These are phyloP conservation scores for Arabidopsis arenosa DNA, from an alignment of 345 rosid species.

Conservation along the genomic window DNA sequence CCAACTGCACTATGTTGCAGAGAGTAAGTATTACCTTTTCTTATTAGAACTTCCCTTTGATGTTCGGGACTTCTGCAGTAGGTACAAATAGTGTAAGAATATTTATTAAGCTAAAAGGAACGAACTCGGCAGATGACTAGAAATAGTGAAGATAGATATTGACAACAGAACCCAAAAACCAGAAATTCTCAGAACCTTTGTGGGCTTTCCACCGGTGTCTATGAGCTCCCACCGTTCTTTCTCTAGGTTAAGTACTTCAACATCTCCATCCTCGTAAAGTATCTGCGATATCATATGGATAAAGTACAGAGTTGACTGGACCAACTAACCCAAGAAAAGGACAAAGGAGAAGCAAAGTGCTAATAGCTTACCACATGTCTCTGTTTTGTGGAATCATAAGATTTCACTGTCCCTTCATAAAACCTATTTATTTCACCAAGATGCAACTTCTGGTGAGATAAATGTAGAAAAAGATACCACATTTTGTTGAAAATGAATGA, in stretches of 20 bases:
- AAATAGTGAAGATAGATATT: conserved; percentile 26
- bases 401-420: conserved; percentile 89
- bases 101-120: conserved; percentile 15
- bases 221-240: conserved; percentile 92
- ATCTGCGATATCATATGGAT: conserved; percentile 52
- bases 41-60: conserved; percentile 50
- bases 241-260: conserved; percentile 84
- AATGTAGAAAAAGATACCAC: conserved; percentile 14
- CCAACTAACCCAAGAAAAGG: conserved; percentile 23
- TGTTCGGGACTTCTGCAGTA: conserved; percentile 63
- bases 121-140: neutral
- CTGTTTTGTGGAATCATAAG: conserved; percentile 77
- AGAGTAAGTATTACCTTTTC: conserved; percentile 54
- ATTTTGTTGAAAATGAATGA: conserved; percentile 4
- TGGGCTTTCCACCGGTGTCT: conserved; percentile 61
- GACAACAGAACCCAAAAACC: conserved; percentile 32
- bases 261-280: conserved; percentile 93
- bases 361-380: conserved; percentile 82
- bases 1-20: conserved; percentile 11
- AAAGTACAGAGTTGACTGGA: conserved; percentile 4
- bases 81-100: conserved; percentile 30
- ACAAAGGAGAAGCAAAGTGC: conserved; percentile 19
- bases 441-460: conserved; percentile 22
- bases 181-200: conserved; percentile 57
- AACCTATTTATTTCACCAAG: conserved; percentile 64